Base-by-base conservation (phyloP, 2,329 filamentous ascomycete genomes). In the Penicillium sp. region DNA sequence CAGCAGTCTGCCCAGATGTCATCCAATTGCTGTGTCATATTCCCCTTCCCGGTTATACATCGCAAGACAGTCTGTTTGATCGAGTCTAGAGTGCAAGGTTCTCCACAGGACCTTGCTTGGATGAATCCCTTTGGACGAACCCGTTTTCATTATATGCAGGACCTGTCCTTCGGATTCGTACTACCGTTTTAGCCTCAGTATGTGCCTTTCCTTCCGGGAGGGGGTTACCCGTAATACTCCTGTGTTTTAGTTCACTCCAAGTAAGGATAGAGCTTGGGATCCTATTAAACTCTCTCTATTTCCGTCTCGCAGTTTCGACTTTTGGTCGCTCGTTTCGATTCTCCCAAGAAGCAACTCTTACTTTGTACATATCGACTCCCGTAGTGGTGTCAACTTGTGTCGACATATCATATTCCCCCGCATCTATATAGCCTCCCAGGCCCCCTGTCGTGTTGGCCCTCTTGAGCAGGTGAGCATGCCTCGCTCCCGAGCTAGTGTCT, bases 171-270 rank as follows among this genome's bases (percentile, higher is more conserved):
- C 50, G 43, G 50, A 32, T 48, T 50, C 13, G 50, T 54, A 58
- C 56, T 57, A 34, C 48, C 16, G 51, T 62, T 62, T 59, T 66
- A 60, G 52, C 61, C 58, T 58, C 61, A 56, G 57, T 46, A 47
- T 54, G 54, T 55, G 43, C 57, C 58, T 58, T 61, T 50, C 53
- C 56, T 52, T 49, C 60, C 54, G 55, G 45, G 35, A 35, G 58
- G 54, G 54, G 48, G 48, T 9, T 38, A 6, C 35, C 9, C n/a
- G 26, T 29, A 20, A 16, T 55, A 55, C 40, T 65, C 60, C 44
- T 64, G 60, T 55, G 31, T 54, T 53, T 42, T 51, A 56, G 60
- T 61, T 60, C 51, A 31, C 54, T 37, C 50, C 35, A 53, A 55
- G 57, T 50, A 58, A 53, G 54, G 58, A 61, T 47, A 63, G 37